A percentile compares a stretch with the other conserved stretches of the same genome.
Conservation (phyloP, 179 eudicot species). For the Actinidia polygama region DNA sequence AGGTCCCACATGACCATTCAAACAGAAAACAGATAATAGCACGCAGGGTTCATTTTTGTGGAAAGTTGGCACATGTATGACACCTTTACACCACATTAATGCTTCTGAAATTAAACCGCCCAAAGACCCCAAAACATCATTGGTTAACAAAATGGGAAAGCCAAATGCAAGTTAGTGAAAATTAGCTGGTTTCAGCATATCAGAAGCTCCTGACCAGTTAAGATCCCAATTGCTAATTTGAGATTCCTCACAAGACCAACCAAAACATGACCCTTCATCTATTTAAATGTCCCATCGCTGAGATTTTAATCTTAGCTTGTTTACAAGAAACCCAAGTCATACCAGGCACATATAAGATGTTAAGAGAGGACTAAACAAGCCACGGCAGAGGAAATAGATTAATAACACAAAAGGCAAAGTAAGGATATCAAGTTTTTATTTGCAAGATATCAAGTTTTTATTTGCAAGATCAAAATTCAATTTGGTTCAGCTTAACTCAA, state of each 20-base stretch:
- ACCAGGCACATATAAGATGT: not conserved
- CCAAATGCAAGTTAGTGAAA: too few species aligned
- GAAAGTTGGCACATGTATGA: too few species aligned
- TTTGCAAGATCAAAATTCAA: not conserved
- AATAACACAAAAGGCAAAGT: not conserved
- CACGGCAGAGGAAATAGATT: not conserved
- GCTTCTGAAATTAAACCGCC: too few species aligned
- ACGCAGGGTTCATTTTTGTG: too few species aligned
- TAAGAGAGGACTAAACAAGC: not conserved
- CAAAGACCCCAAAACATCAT: too few species aligned
- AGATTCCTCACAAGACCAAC: not conserved
- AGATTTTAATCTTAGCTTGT: not conserved
- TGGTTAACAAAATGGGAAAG: too few species aligned
- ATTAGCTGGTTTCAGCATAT: too few species aligned
- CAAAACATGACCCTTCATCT: not conserved
- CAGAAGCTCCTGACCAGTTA: not conserved
- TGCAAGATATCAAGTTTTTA: not conserved
- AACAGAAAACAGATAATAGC: constrained; percentile 7
- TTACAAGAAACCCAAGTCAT: not conserved
- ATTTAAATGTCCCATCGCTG: not conserved
- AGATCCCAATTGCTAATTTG: not conserved
- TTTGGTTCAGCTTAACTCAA: not conserved
- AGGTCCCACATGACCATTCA: not conserved
- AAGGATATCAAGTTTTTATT: too few species aligned
- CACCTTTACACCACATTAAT: too few species aligned